These are phyloP conservation scores for Eutrema heterophyllum DNA, from an alignment of 345 rosid species.

Conservation along the genomic window DNA sequence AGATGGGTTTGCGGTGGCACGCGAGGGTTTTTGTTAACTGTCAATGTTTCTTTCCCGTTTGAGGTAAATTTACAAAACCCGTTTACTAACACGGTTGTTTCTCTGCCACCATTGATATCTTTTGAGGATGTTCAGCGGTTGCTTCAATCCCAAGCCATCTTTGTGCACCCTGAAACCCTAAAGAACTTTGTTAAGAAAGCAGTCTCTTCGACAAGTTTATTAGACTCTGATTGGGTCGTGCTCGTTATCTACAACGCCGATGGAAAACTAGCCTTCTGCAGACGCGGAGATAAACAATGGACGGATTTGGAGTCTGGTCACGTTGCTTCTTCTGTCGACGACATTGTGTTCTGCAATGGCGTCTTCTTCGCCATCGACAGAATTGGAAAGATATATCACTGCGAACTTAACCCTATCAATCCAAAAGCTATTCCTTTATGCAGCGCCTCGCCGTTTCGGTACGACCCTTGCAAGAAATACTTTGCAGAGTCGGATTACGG, in stretches of 20 bases:
- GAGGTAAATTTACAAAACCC: constrained; percentile 4
- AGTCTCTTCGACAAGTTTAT: not conserved
- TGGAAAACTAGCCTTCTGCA: constrained; percentile 24
- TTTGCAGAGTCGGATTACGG: constrained; percentile 16
- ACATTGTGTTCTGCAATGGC: constrained; percentile 24
- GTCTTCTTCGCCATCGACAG: constrained; percentile 17
- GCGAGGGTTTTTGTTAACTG: not conserved
- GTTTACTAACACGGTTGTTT: not conserved
- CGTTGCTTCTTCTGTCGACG: not conserved
- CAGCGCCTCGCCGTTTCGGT: not conserved
- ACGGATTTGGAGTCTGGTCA: constrained; percentile 2
- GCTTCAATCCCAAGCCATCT: constrained; percentile 10
- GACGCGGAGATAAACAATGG: constrained; percentile 26
- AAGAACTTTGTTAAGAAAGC: constrained; percentile 23
- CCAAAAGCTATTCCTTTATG: constrained; percentile 8
- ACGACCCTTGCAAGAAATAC: constrained; percentile 22
- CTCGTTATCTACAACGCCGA: constrained; percentile 5
- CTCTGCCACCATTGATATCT: constrained; percentile 17
- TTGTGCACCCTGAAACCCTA: not conserved
- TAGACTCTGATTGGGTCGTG: constrained; percentile 19
- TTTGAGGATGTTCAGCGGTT: constrained; percentile 21
- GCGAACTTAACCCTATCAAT: not conserved
- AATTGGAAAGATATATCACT: not conserved
- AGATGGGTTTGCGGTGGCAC: constrained; percentile 20
- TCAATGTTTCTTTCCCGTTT: constrained; percentile 14